A percentile compares a stretch with the other conserved stretches of the same genome.
phyloP scores from a whole-genome alignment of 768 basidiomycete genomes.

The Postia placenta region DNA sequence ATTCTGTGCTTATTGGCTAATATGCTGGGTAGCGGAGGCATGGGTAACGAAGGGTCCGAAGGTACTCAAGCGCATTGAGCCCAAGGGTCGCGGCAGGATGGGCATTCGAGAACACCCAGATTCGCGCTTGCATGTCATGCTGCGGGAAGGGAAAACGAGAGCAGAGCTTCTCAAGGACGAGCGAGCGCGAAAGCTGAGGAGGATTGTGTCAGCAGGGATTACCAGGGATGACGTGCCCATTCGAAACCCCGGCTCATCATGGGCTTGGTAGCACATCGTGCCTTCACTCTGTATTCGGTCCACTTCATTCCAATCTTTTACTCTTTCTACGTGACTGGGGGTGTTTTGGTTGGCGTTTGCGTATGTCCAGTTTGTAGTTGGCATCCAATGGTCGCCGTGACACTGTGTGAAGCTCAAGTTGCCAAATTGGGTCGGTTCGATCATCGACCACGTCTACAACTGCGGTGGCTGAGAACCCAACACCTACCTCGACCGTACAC shows the following conservation, averaged over 20 bases:
- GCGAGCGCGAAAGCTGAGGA: slow-evolving; percentile 60
- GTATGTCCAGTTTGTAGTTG: too few species aligned
- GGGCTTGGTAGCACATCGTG: slow-evolving; percentile 78
- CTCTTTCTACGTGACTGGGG: too few species aligned
- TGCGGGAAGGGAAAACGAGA: slow-evolving; percentile 77
- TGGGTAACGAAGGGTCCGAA: slow-evolving; percentile 89
- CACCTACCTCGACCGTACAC: slow-evolving; percentile 8
- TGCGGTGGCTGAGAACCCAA: slow-evolving; percentile 9
- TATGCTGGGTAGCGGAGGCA: slow-evolving; percentile 59
- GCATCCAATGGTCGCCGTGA: too few species aligned
- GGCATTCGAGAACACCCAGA: slow-evolving; percentile 76
- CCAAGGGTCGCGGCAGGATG: slow-evolving; percentile 74
- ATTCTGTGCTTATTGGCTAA: not conserved
- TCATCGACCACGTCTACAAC: slow-evolving; percentile 5
- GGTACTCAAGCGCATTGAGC: slow-evolving; percentile 61
- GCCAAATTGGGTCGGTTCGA: not conserved
- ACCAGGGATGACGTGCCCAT: slow-evolving; percentile 78
- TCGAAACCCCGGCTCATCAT: slow-evolving; percentile 62
- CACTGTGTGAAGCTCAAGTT: not conserved
- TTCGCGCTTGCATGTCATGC: slow-evolving; percentile 66
- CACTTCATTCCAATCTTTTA: too few species aligned
- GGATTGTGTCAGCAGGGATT: slow-evolving; percentile 74
- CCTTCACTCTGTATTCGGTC: too few species aligned
- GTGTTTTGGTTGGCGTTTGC: too few species aligned
- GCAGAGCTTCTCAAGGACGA: slow-evolving; percentile 61